Base-by-base conservation (phyloP, 108 stramenopile genomes). In the Discostella stelligeroides region DNA sequence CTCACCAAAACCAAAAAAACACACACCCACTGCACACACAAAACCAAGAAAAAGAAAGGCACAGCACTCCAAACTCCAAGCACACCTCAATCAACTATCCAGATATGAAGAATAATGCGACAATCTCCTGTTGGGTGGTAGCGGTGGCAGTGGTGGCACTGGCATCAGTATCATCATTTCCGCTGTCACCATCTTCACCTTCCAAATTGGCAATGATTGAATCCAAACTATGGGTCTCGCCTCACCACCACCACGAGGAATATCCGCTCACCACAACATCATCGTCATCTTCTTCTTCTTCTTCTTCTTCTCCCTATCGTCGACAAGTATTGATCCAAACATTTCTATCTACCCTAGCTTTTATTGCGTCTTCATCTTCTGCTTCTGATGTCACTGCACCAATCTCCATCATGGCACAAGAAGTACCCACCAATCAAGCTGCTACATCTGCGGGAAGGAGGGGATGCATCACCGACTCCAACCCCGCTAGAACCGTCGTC, bases 381-480 rank as follows among this genome's bases (percentile, higher is more conserved):
- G 0, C 58, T 56, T 0, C 34, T 39, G 1, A 21, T 43, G 1
- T 37, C 58, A 34, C 15, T 46, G 12, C 34, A 39, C 25, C 68
- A n/a, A n/a, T n/a, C n/a, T n/a, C n/a, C 21, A 39, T 29, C 54
- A 39, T 70, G 3, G 24, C 41, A 11, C 59, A 75, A 66, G 75
- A 81, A 59, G 48, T 81, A 2, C 83, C 83, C 7, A 84, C 83
- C 8, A 63, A 81, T 18, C 65, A 73, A 61, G 83, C 83, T 15
- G 75, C 92, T 13, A 93, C 92, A 11, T 87, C 89, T 11, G 89
- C 92, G 4, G 92, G 92, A 42, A 69, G 92, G 13, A 55, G 85
- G 37, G 85, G 88, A n/a, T 93, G 92, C 71, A 77, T 66, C 10
- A 93, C 92, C 1, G 75, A 79, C 17, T 81, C 88, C 28, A 86